These are phyloP conservation scores for Lichenothelia convexa DNA, from an alignment of 495 filamentous ascomycete genomes.

Conservation along the genomic window DNA sequence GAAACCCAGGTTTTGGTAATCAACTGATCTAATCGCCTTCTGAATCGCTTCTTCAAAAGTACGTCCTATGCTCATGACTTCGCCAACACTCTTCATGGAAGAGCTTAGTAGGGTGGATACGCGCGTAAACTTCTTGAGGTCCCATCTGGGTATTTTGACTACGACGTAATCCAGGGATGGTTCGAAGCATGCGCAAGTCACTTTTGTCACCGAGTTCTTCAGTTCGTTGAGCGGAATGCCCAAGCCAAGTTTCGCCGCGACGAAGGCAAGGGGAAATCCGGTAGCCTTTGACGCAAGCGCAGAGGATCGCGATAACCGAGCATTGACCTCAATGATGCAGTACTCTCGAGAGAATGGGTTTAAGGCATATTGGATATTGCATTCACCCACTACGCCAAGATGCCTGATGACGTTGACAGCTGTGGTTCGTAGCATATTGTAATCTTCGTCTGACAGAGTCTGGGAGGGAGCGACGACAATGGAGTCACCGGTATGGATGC, in stretches of 20 bases:
- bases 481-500: conserved; percentile 92
- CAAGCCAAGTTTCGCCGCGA: conserved; percentile 86
- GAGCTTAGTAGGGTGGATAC: conserved; percentile 89
- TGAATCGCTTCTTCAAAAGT: conserved; percentile 98
- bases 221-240: conserved; percentile 94
- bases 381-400: conserved; percentile 89
- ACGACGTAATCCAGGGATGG: conserved; percentile 98
- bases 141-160: conserved; percentile 97
- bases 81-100: conserved; percentile 98
- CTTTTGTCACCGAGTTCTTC: conserved; percentile 87
- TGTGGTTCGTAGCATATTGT: conserved; percentile 94
- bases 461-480: conserved; percentile 94
- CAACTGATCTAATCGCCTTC: conserved; percentile 88
- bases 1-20: conserved; percentile 90
- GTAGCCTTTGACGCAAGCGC: conserved; percentile 95
- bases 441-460: conserved; percentile 91
- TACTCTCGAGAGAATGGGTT: conserved; percentile 92
- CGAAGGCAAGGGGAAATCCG: conserved; percentile 91
- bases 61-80: conserved; percentile 95
- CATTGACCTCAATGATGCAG: conserved; percentile 96
- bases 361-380: conserved; percentile 94
- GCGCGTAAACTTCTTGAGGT: conserved; percentile 94
- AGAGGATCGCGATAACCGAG: conserved; percentile 88
- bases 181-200: conserved; percentile 94
- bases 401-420: conserved; percentile 94